Evolutionary conservation across 2,329 filamentous ascomycete genomes (phyloP), one percentile per base, ranked within the genome.

Genomic region (Penicillium nordicum): DNA sequence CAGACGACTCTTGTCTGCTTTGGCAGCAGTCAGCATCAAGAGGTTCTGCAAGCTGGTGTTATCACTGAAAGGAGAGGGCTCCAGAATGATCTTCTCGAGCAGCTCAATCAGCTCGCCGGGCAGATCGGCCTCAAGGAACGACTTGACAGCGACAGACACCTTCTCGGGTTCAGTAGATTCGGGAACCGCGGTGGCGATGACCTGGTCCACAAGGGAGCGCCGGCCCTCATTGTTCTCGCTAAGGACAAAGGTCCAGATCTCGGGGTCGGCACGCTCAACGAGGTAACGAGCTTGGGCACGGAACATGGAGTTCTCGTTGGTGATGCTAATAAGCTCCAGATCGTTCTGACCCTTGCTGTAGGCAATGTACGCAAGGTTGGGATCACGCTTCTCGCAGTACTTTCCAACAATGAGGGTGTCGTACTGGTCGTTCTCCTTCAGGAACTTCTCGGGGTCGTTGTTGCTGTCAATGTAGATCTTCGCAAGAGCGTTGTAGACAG

Each of bases 291-390:
- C 93, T 76, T 99, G 94, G n/a, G 90, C 90, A 68, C 92, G 89
- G 83, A 96, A 99, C 94, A 99, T 99, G n/a, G 90, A 88, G 78
- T 99, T 99, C 78, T 99, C 95, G 68, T 97, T 99, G 70, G 94
- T 97, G 70, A 99, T 93, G 75, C 89, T 94, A 76, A 99, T 93
- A 55, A 99, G 84, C 78, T 99, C 95, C 32, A 99, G 79, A 69
- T 99, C 94, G 64, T 99, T 99, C 76, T 97, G 90, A 21, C 94
- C 94, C 81, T 99, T 99, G 67, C 87, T 84, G 75, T 97, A 99
- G 60, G 92, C 90, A 71, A 97, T 96, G 76, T 89, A 96, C 3
- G 91, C 93, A 53, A 99, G 81, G 73, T 96, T 96, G 61, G 94
- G 94, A 69, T 99, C 94, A 34, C 94, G 89, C 84, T 97, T 97